Conservation (phyloP, 768 basidiomycete genomes). For the Xanthoconium stramineum region DNA sequence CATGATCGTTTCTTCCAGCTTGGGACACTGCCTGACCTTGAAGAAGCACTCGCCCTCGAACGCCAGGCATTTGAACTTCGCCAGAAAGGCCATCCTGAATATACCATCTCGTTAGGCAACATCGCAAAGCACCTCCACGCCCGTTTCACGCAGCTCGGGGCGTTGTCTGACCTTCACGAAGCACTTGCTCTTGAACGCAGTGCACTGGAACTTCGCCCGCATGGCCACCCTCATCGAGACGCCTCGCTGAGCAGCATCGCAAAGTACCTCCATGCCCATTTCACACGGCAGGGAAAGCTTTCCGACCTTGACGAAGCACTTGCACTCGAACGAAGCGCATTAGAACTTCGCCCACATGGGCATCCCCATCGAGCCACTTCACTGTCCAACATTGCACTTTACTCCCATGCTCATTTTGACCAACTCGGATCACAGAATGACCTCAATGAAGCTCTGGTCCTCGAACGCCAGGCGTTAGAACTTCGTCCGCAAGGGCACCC, state of each 20-base stretch:
- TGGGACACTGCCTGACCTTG: not conserved
- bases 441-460: not conserved
- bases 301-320: no score
- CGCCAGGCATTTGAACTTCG: not conserved
- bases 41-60: not conserved
- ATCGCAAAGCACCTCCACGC: no score
- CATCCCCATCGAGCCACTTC: not conserved
- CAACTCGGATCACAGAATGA: not conserved
- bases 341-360: not conserved
- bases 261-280: not conserved
- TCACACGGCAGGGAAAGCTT: not conserved
- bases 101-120: not conserved
- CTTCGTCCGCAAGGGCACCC: not conserved
- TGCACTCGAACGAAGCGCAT: no score
- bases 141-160: no score
- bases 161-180: no score
- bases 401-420: not conserved
- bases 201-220: no score
- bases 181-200: not conserved
- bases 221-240: no score
- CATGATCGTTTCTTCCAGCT: not conserved
- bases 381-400: not conserved
- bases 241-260: not conserved
- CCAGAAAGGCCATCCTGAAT: not conserved
- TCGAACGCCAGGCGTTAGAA: not conserved